These are phyloP conservation scores for Metarhizium rileyi DNA, from an alignment of 2,329 filamentous ascomycete species.

Conservation along the genomic window DNA sequence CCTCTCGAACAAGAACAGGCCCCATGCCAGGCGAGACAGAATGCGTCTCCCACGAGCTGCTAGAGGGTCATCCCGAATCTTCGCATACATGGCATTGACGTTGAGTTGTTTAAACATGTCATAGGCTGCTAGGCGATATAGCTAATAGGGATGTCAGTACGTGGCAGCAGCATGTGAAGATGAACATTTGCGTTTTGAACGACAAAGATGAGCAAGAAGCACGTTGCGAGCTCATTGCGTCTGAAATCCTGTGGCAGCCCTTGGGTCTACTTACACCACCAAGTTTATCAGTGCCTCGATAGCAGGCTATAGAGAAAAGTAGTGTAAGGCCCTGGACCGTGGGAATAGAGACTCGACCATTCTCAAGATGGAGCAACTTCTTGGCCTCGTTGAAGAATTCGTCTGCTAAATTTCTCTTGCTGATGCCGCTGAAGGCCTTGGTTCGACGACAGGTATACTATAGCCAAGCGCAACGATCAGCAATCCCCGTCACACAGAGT, in stretches of 20 bases:
- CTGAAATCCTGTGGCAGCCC: neutral
- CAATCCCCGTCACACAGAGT: neutral
- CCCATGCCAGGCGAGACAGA: conserved; percentile 11
- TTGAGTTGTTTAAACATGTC: conserved; percentile 12
- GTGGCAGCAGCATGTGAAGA: neutral
- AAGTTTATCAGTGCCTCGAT: conserved; percentile 7
- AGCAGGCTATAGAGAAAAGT: conserved; percentile 10
- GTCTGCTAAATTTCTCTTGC: conserved; percentile 9
- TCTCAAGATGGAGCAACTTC: conserved; percentile 14
- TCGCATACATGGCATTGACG: conserved; percentile 5
- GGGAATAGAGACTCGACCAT: conserved; percentile 10
- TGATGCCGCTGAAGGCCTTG: conserved; percentile 9
- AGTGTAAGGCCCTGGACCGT: conserved; percentile 14
- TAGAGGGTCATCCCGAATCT: conserved; percentile 3
- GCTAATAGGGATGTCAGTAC: neutral
- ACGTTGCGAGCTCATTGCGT: neutral
- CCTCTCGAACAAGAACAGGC: conserved; percentile 14
- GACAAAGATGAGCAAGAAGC: neutral
- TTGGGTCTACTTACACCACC: conserved; percentile 8
- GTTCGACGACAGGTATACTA: conserved; percentile 14
- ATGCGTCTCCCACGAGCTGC: neutral
- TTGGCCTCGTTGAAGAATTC: conserved; percentile 16
- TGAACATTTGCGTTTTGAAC: neutral
- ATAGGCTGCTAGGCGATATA: conserved; percentile 14
- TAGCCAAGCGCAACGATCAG: neutral